phyloP scores from a whole-genome alignment of 768 basidiomycete genomes.

The Clitopilus hobsonii region DNA sequence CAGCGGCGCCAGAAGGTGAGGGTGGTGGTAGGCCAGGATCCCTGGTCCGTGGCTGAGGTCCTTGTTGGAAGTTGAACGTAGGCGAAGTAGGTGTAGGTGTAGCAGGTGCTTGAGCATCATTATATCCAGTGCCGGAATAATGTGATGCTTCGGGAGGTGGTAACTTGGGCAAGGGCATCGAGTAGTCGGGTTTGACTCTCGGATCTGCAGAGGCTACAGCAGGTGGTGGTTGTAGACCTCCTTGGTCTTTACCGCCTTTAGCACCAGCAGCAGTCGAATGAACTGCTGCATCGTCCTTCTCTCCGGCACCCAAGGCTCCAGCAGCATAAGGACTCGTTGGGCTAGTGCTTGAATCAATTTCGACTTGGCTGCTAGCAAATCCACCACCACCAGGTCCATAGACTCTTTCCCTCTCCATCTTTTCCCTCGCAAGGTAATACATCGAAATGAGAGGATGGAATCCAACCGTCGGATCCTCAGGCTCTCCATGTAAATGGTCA shows the following conservation, averaged over 20 bases:
- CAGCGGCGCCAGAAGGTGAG: slow-evolving; percentile 25
- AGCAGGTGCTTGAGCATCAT: slow-evolving; percentile 49
- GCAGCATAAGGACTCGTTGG: slow-evolving; percentile 12
- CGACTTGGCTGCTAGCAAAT: slow-evolving; percentile 90
- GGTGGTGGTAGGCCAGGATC: slow-evolving; percentile 55
- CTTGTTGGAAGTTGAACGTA: slow-evolving; percentile 41
- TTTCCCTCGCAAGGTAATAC: slow-evolving; percentile 94
- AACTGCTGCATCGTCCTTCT: background rate
- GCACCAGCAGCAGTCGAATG: background rate
- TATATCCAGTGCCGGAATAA: slow-evolving; percentile 80
- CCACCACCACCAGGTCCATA: slow-evolving; percentile 91
- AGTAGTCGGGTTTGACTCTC: slow-evolving; percentile 59
- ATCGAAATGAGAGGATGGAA: slow-evolving; percentile 96
- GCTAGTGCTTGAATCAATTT: slow-evolving; percentile 27
- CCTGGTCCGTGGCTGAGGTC: slow-evolving; percentile 58
- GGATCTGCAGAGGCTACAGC: slow-evolving; percentile 13
- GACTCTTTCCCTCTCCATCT: slow-evolving; percentile 89
- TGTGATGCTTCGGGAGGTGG: slow-evolving; percentile 81
- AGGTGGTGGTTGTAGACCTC: slow-evolving; percentile 15
- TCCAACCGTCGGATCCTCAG: slow-evolving; percentile 80
- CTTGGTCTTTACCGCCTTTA: slow-evolving; percentile 2
- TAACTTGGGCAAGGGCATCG: slow-evolving; percentile 76
- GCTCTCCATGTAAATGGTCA: slow-evolving; percentile 43
- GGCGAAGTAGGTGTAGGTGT: slow-evolving; percentile 52
- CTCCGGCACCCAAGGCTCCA: slow-evolving; percentile 4